phyloP scores from a whole-genome alignment of 2,329 filamentous ascomycete genomes.

The Trematosphaeria pertusa region DNA sequence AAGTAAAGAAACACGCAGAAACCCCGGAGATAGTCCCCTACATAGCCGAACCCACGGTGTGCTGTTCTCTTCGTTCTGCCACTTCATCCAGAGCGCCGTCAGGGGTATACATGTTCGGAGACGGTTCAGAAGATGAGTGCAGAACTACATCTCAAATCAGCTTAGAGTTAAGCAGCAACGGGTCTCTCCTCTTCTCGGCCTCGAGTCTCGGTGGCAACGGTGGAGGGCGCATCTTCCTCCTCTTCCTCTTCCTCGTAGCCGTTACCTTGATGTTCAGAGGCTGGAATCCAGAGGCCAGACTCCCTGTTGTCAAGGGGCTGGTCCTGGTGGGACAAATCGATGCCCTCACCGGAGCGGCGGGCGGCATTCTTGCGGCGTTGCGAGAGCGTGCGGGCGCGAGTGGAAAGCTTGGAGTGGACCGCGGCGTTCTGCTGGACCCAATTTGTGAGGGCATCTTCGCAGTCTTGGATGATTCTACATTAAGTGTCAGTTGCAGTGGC shows the following conservation, averaged over 20 bases:
- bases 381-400: slow-evolving; percentile 84
- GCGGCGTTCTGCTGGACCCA: slow-evolving; percentile 93
- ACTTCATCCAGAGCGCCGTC: slow-evolving; percentile 28
- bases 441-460: slow-evolving; percentile 95
- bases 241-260: slow-evolving; percentile 72
- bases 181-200: slow-evolving; percentile 57
- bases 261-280: slow-evolving; percentile 69
- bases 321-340: slow-evolving; percentile 86
- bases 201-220: slow-evolving; percentile 50
- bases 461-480: slow-evolving; percentile 91
- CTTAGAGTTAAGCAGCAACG: slow-evolving; percentile 36
- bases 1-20: too few relatives aligned
- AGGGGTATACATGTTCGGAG: slow-evolving; percentile 45
- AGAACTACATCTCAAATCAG: slow-evolving; percentile 29
- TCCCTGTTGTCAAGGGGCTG: slow-evolving; percentile 75
- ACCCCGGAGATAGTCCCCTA: too few relatives aligned
- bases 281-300: slow-evolving; percentile 80
- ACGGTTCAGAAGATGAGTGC: slow-evolving; percentile 32
- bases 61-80: slow-evolving; percentile 10
- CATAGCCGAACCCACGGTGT: background rate
- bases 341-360: slow-evolving; percentile 71
- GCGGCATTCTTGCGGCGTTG: slow-evolving; percentile 75
- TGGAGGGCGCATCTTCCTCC: slow-evolving; percentile 61
- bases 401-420: slow-evolving; percentile 85
- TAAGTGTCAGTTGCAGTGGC: slow-evolving; percentile 27